phyloP scores from a whole-genome alignment of 495 filamentous ascomycete genomes.

The Podospora tetraspora region DNA sequence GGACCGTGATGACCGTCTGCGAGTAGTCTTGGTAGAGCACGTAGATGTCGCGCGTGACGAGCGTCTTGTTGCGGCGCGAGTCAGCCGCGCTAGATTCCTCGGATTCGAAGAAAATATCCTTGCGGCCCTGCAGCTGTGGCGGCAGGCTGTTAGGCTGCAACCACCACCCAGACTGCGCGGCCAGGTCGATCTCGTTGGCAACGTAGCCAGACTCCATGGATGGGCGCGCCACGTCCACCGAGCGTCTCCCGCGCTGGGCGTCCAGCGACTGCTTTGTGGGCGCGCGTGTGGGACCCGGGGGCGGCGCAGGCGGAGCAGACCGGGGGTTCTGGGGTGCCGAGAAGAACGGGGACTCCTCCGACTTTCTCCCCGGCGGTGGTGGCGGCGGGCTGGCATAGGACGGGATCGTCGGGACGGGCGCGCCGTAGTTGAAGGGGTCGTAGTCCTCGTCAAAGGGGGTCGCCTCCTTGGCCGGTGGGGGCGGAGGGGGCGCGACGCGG shows the following conservation, averaged over 20 bases:
- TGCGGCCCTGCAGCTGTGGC: constrained; percentile 72
- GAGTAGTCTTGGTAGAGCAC: constrained; percentile 93
- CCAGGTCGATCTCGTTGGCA: constrained; percentile 80
- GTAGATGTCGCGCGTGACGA: constrained; percentile 72
- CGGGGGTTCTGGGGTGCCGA: constrained; percentile 34
- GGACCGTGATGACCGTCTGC: constrained; percentile 80
- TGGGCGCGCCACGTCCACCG: constrained; percentile 58
- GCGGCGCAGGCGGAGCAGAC: constrained; percentile 43
- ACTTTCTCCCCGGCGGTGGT: constrained; percentile 40
- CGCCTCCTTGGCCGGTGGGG: constrained; percentile 45
- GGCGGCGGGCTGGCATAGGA: constrained; percentile 50
- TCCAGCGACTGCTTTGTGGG: constrained; percentile 65
- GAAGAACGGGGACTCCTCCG: constrained; percentile 22
- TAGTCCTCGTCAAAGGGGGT: constrained; percentile 60
- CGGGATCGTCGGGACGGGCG: constrained; percentile 31
- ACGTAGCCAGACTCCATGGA: constrained; percentile 73
- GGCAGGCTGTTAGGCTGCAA: constrained; percentile 67
- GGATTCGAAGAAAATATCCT: constrained; percentile 75
- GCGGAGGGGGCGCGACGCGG: constrained; percentile 58
- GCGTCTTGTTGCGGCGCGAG: constrained; percentile 53
- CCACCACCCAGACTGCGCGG: constrained; percentile 74
- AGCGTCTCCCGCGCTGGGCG: constrained; percentile 59
- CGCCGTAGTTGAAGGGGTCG: constrained; percentile 65
- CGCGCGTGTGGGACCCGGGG: constrained; percentile 38
- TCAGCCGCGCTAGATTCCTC: constrained; percentile 70